A percentile compares a stretch with the other conserved stretches of the same genome.
phyloP scores from a whole-genome alignment of 1,284 basidiomycete species.

The Ceratobasidium theobromae region DNA sequence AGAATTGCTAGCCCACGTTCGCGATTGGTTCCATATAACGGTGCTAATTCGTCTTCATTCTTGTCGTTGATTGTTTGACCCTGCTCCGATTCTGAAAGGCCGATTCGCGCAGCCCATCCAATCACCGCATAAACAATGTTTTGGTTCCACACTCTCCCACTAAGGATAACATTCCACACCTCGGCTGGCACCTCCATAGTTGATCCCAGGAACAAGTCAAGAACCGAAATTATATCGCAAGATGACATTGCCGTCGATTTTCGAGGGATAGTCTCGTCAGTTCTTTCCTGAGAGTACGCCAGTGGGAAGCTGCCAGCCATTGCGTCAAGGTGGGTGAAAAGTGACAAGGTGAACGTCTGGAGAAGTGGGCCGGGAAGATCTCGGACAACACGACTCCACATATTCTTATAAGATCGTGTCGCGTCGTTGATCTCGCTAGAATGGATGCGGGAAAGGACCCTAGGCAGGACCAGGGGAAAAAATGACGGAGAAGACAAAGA shows the following conservation, averaged over 20 bases:
- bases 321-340: slow-evolving; percentile 61
- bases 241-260: slow-evolving; percentile 54
- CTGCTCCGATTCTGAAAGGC: slow-evolving; percentile 41
- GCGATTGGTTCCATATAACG: background rate
- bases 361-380: slow-evolving; percentile 55
- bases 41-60: slow-evolving; percentile 52
- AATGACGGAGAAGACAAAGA: slow-evolving; percentile 50
- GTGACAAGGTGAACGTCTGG: slow-evolving; percentile 59
- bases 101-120: slow-evolving; percentile 53
- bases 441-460: slow-evolving; percentile 37
- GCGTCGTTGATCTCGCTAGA: slow-evolving; percentile 44
- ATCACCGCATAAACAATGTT: slow-evolving; percentile 61
- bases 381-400: slow-evolving; percentile 55
- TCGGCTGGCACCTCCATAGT: slow-evolving; percentile 48
- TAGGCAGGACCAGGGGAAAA: slow-evolving; percentile 69
- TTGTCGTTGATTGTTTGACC: slow-evolving; percentile 54
- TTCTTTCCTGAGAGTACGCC: too few relatives aligned
- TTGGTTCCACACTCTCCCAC: slow-evolving; percentile 57
- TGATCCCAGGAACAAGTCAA: slow-evolving; percentile 53
- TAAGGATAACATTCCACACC: slow-evolving; percentile 54
- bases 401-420: slow-evolving; percentile 52
- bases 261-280: too few relatives aligned
- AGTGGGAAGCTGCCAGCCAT: too few relatives aligned
- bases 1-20: slow-evolving; percentile 35
- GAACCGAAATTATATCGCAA: slow-evolving; percentile 39